Conservation (phyloP, 345 rosid species). For the Sonneratia alba region DNA sequence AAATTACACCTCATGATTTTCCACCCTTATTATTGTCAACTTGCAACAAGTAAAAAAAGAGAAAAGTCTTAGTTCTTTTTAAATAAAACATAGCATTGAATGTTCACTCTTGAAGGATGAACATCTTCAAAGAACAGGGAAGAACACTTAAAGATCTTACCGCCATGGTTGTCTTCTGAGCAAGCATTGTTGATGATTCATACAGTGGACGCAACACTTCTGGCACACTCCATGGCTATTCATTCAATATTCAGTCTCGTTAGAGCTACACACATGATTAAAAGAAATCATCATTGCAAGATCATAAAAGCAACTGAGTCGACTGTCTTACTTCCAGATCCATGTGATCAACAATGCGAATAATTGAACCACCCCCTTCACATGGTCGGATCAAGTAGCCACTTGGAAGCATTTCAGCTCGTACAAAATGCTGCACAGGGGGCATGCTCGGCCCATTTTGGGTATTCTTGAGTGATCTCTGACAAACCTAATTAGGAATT, state of each 20-base stretch:
- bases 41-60: not conserved
- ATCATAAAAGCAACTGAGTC: not conserved
- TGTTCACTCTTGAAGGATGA: not conserved
- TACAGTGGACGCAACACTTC: constrained; percentile 94
- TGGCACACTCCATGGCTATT: constrained; percentile 97
- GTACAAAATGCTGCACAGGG: constrained; percentile 86
- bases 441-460: constrained; percentile 99
- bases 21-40: not conserved
- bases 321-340: constrained; percentile 72
- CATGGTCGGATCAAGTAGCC: constrained; percentile 96
- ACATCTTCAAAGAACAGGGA: not conserved
- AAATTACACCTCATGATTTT: not conserved
- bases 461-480: constrained; percentile 85
- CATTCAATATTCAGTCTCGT: not conserved
- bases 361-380: constrained; percentile 97
- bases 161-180: constrained; percentile 95
- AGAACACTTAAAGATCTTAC: constrained; percentile 32
- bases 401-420: constrained; percentile 98
- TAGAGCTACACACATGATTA: not conserved
- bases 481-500: constrained; percentile 49
- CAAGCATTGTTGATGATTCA: constrained; percentile 91
- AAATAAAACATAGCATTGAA: constrained; percentile 38
- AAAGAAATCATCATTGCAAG: not conserved
- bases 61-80: not conserved
- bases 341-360: constrained; percentile 94